Base-by-base conservation (phyloP, 345 rosid species). In the Ailanthus altissimus region DNA sequence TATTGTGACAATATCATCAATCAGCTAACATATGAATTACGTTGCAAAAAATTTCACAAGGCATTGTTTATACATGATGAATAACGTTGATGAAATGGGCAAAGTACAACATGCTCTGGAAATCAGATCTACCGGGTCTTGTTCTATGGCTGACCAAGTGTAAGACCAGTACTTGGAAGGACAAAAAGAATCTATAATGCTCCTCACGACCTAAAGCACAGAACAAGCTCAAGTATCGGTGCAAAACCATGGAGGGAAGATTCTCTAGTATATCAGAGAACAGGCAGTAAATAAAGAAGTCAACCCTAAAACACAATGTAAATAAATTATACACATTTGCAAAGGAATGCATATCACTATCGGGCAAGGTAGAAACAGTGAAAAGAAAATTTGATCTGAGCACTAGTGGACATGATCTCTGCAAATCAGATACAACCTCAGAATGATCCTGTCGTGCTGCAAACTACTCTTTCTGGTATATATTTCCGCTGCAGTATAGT, bases 311-410 rank as follows among this genome's bases (percentile, higher is more conserved):
- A 26, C 79, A 77, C 57, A 58, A 76, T 57, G 36, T 12, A 72
- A 23, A 64, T 50, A 76, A 78, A 77, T 82, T 86, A 88, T 91
- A 85, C 90, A 88, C 93, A 87, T 75, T 89, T 88, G 82, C 80
- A 65, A 81, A 75, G 81, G 78, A 85, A 84, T 71, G 85, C 88
- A 79, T 63, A 76, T 67, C 74, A 78, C 75, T 72, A 75, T 80
- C 43, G 43, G 78, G 68, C 59, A 42, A 56, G 72, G 75, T 60
- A 75, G 53, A 75, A 70, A 75, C n/a, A 12, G 49, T n/a, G 43
- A 43, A 7, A 73, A 40, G 73, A 63, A 75, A 65, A 65, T 28
- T 51, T 67, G 20, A 74, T 65, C 78, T 73, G 49, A 51, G 60
- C 43, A n/a, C 51, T 67, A 15, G 57, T 32, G 13, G 75, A 58